Evolutionary conservation across 208 protist genomes (phyloP), one percentile per base, ranked within the genome.

Genomic region (Herpetomonas muscarum): DNA sequence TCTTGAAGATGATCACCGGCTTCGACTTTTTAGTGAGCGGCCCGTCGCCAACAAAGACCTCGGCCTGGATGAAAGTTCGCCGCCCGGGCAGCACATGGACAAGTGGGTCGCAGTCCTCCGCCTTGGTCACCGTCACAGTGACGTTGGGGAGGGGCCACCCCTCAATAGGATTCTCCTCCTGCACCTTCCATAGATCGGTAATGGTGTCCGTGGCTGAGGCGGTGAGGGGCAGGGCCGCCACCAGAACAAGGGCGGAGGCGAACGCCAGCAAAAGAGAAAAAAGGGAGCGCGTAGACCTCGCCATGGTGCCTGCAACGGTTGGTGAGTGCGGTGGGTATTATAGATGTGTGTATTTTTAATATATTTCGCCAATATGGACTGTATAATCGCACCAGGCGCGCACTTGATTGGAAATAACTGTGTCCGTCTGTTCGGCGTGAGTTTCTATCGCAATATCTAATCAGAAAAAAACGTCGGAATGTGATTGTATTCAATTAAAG

Each of bases 1-100:
- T 48, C n/a, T 61, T 48, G 7, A 50, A 50, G 24, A 37, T 41
- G 13, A 61, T 39, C 7, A 56, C 5, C 13, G 51, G 34, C 32
- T 56, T 56, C 21, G 29, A 12, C 22, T 45, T 45, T 19, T 12
- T 12, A 9, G 22, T 6, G 4, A 25, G 24, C 6, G 25, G 5
- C 13, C 29, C n/a, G 10, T 29, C 28, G n/a, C 31, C 47, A 12
- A 46, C 22, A 19, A 24, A 46, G 15, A 46, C 5, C 15, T 12
- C 9, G 17, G 19, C 41, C 10, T 46, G 15, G 22, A 46, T 46
- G 15, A 46, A 24, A 19, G 17, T 19, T 9, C 7, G 19, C 41
- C 10, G 10, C 5, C 15, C 41, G 5, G 41, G 41, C 41, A 24
- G 41, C 15, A 46, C 15, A 46, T 24, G 41, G 22, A 24, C 10